These are phyloP conservation scores for Drechslerella dactyloides DNA, from an alignment of 2,329 filamentous ascomycete genomes.

Conservation along the genomic window DNA sequence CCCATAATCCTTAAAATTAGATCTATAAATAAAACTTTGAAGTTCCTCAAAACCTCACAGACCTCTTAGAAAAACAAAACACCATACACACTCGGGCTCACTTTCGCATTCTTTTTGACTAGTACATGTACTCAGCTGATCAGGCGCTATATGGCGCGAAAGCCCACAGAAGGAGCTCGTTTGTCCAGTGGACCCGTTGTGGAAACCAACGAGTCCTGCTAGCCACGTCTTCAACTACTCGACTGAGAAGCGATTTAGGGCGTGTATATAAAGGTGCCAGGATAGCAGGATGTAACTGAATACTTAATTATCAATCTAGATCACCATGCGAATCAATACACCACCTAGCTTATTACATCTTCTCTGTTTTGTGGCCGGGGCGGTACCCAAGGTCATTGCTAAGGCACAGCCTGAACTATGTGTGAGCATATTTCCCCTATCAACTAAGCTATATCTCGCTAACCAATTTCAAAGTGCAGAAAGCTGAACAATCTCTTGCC, in stretches of 20 bases:
- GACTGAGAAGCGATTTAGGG: neutral
- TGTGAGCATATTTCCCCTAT: neutral
- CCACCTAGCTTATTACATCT: neutral
- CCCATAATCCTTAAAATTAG: too few species aligned
- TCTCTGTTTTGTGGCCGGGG: neutral
- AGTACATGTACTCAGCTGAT: too few species aligned
- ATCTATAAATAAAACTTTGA: too few species aligned
- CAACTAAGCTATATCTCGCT: neutral
- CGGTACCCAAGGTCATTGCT: neutral
- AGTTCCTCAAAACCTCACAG: too few species aligned
- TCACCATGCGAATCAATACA: slow-evolving; percentile 5
- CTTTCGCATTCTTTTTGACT: too few species aligned
- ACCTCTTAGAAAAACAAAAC: too few species aligned
- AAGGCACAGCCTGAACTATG: neutral
- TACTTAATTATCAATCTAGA: neutral
- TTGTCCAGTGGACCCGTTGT: too few species aligned
- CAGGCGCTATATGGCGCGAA: too few species aligned
- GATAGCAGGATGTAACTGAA: neutral
- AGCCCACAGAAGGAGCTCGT: too few species aligned
- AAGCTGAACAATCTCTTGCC: neutral
- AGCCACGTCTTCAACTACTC: too few species aligned
- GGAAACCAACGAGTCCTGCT: too few species aligned
- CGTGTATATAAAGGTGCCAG: neutral
- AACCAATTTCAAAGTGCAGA: neutral
- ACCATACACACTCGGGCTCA: too few species aligned